Conservation (phyloP, 2,329 filamentous ascomycete genomes). For the Botryotinia globosa region DNA sequence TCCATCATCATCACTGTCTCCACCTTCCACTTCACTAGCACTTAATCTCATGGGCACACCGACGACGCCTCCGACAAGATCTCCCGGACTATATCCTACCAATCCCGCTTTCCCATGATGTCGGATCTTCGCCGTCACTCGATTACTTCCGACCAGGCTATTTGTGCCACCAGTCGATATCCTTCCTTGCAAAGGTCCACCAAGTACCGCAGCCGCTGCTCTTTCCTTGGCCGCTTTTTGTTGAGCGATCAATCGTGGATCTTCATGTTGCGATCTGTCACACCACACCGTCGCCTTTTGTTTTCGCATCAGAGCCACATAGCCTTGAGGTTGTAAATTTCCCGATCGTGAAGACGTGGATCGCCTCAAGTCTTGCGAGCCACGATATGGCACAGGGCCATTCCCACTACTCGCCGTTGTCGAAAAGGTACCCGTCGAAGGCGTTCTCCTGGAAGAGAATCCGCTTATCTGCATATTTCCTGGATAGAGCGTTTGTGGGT, state of each 20-base stretch:
- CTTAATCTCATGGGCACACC: slow-evolving; percentile 89
- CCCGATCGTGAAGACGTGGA: slow-evolving; percentile 78
- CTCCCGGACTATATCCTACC: slow-evolving; percentile 73
- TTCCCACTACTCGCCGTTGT: slow-evolving; percentile 57
- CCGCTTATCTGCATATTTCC: slow-evolving; percentile 34
- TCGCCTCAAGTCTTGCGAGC: slow-evolving; percentile 64
- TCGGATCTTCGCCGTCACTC: slow-evolving; percentile 81
- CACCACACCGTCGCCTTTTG: slow-evolving; percentile 99
- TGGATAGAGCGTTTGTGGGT: not conserved
- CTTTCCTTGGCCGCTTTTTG: slow-evolving; percentile 85
- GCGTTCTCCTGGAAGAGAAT: slow-evolving; percentile 53
- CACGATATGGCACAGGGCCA: slow-evolving; percentile 49
- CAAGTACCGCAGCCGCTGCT: slow-evolving; percentile 79
- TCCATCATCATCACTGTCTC: slow-evolving; percentile 76
- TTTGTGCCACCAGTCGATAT: slow-evolving; percentile 41
- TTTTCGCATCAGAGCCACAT: slow-evolving; percentile 92
- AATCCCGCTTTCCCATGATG: slow-evolving; percentile 78
- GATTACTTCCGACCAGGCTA: slow-evolving; percentile 42
- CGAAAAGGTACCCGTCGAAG: slow-evolving; percentile 68
- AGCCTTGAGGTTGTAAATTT: slow-evolving; percentile 58
- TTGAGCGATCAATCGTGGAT: slow-evolving; percentile 77
- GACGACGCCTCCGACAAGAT: slow-evolving; percentile 63
- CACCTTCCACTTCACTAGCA: slow-evolving; percentile 92
- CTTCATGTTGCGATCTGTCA: slow-evolving; percentile 88
- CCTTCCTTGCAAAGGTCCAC: slow-evolving; percentile 45